These are phyloP conservation scores for Helenozyma baotianmanensis DNA, from an alignment of 805 yeast genomes.

Conservation along the genomic window DNA sequence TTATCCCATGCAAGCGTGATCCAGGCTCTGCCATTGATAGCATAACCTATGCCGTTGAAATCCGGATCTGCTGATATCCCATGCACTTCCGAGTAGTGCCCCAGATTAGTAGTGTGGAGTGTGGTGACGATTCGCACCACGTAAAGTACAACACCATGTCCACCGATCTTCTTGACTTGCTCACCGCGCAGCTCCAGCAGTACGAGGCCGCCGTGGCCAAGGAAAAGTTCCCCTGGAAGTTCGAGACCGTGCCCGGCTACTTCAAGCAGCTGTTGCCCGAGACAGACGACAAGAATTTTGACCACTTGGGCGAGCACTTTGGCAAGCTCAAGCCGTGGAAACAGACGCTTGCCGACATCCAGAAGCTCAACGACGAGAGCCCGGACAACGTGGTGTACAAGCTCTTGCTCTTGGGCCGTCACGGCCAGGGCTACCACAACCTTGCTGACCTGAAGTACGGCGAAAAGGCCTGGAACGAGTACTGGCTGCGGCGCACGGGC, in stretches of 20 bases:
- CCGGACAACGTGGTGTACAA: constrained; percentile 34
- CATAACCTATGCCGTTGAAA: too few relatives aligned
- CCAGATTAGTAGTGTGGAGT: too few relatives aligned
- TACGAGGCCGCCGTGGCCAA: constrained; percentile 10
- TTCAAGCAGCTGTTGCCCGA: constrained; percentile 41
- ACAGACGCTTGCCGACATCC: constrained; percentile 19
- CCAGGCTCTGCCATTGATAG: too few relatives aligned
- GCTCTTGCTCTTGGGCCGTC: constrained; percentile 45
- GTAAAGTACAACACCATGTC: too few relatives aligned
- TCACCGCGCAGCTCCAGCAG: constrained; percentile 12
- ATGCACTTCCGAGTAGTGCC: too few relatives aligned
- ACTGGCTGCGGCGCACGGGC: constrained; percentile 41
- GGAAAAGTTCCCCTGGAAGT: constrained; percentile 25
- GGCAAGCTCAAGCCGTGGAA: constrained; percentile 33
- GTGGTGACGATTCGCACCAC: too few relatives aligned
- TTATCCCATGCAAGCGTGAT: too few relatives aligned
- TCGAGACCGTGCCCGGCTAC: constrained; percentile 37
- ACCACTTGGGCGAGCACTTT: constrained; percentile 39
- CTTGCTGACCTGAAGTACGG: constrained; percentile 44
- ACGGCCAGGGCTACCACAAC: constrained; percentile 54
- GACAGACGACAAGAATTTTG: constrained; percentile 40
- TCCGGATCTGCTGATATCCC: too few relatives aligned
- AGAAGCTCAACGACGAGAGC: constrained; percentile 29
- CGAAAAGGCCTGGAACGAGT: constrained; percentile 39
- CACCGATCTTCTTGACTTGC: too few relatives aligned